Evolutionary conservation across 2,329 filamentous ascomycete genomes (phyloP).

Genomic region (Clonostachys sp.): DNA sequence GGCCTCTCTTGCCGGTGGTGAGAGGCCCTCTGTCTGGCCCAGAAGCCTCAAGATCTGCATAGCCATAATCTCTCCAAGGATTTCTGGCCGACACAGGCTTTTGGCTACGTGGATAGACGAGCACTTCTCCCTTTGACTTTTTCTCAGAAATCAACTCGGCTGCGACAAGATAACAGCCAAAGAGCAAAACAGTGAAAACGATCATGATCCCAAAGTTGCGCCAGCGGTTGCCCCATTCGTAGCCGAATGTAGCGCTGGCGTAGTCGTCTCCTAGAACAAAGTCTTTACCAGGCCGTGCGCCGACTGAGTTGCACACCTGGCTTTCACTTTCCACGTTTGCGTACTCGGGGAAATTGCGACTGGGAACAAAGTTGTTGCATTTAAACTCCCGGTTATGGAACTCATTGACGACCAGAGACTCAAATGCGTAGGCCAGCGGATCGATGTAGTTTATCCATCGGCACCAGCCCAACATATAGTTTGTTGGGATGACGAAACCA

Average conservation of each 20-base stretch:
- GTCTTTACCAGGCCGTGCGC: constrained; percentile 30
- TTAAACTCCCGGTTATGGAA: constrained; percentile 61
- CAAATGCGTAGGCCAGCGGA: constrained; percentile 75
- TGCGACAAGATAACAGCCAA: constrained; percentile 20
- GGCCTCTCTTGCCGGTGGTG: too few relatives aligned
- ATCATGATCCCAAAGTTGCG: constrained; percentile 60
- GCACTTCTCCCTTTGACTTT: constrained; percentile 50
- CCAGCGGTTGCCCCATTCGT: constrained; percentile 46
- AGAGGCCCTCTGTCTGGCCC: too few relatives aligned
- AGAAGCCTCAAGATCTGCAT: constrained; percentile 15
- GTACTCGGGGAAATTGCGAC: too few relatives aligned
- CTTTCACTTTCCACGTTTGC: too few relatives aligned
- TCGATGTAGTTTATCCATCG: constrained; percentile 22
- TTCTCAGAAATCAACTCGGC: constrained; percentile 35
- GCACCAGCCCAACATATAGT: constrained; percentile 40
- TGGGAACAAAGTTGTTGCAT: too few relatives aligned
- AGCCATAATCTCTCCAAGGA: constrained; percentile 41
- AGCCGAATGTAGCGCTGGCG: constrained; percentile 47
- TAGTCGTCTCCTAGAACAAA: constrained; percentile 55
- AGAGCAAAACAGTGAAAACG: constrained; percentile 49
- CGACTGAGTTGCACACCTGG: too few relatives aligned
- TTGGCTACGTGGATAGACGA: constrained; percentile 37
- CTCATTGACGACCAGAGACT: constrained; percentile 78
- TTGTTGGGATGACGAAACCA: constrained; percentile 33
- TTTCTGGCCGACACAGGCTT: constrained; percentile 47